A percentile compares a stretch with the other conserved stretches of the same genome.
Conservation (phyloP, 495 filamentous ascomycete genomes). For the Oidiodendron maius region DNA sequence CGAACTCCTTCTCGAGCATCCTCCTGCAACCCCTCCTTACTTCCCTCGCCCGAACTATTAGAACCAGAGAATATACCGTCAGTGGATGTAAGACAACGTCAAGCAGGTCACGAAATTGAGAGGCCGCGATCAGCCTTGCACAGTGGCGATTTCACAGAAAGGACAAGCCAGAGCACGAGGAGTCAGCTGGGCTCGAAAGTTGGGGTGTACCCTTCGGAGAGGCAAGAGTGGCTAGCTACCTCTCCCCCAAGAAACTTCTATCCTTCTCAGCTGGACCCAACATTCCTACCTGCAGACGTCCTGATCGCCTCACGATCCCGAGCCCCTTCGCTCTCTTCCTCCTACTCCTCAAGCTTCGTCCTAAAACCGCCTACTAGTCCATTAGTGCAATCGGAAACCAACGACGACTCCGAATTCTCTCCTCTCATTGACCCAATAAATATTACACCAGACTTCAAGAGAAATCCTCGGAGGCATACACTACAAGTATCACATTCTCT, state of each 20-base stretch:
- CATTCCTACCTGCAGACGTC: constrained; percentile 17
- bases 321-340: constrained; percentile 66
- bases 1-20: constrained; percentile 7
- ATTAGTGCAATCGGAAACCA: constrained; percentile 82
- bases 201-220: constrained; percentile 17
- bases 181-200: constrained; percentile 17
- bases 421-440: constrained; percentile 35
- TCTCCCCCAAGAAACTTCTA: constrained; percentile 40
- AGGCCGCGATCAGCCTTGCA: constrained; percentile 84
- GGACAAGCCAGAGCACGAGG: constrained; percentile 16
- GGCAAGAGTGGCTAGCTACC: constrained; percentile 26
- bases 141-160: constrained; percentile 76
- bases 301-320: constrained; percentile 22
- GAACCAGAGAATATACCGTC: constrained; percentile 1
- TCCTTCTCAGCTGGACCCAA: constrained; percentile 31
- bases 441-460: constrained; percentile 15
- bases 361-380: constrained; percentile 89
- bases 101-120: constrained; percentile 58
- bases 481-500: constrained; percentile 25
- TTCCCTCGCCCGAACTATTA: constrained; percentile 18
- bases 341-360: constrained; percentile 75
- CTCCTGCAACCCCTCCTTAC: constrained; percentile 9
- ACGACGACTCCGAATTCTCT: constrained; percentile 69
- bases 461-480: constrained; percentile 19
- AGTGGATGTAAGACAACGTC: constrained; percentile 7